These are phyloP conservation scores for Helichrysum umbraculigerum DNA, from an alignment of 129 eudicot species.

Conservation along the genomic window DNA sequence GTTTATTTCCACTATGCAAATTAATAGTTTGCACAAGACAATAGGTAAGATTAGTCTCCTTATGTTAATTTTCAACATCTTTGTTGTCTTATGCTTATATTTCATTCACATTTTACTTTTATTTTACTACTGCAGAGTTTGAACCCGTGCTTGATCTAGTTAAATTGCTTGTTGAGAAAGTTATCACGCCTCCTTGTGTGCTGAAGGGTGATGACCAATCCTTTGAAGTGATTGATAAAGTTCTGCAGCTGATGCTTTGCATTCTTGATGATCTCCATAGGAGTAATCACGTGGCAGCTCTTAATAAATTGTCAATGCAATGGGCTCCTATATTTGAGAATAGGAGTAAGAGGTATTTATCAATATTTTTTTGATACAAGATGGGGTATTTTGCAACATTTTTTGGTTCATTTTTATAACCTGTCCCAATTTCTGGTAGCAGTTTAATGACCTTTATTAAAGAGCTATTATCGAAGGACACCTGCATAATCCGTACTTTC, in stretches of 20 bases:
- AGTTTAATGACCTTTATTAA: slow-evolving; percentile 67
- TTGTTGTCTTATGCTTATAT: slow-evolving; percentile 4
- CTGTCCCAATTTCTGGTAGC: slow-evolving; percentile 26
- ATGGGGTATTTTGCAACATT: neutral
- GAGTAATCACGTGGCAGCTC: slow-evolving; percentile 29
- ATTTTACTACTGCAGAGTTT: slow-evolving; percentile 48
- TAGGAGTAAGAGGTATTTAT: slow-evolving; percentile 56
- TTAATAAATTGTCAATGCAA: slow-evolving; percentile 43
- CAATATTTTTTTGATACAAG: slow-evolving; percentile 7
- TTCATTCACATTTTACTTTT: neutral
- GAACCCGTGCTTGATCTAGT: slow-evolving; percentile 53
- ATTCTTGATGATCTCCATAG: slow-evolving; percentile 62
- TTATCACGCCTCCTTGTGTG: slow-evolving; percentile 31
- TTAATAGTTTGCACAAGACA: slow-evolving; percentile 39
- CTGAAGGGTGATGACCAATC: slow-evolving; percentile 41
- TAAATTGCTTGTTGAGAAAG: slow-evolving; percentile 45
- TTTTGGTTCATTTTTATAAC: neutral
- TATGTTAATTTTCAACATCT: neutral
- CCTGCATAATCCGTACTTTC: slow-evolving; percentile 46
- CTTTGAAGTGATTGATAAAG: slow-evolving; percentile 41
- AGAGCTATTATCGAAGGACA: slow-evolving; percentile 60
- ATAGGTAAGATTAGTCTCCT: slow-evolving; percentile 46
- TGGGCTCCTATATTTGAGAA: slow-evolving; percentile 71
- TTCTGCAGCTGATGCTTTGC: slow-evolving; percentile 69
- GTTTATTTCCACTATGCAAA: slow-evolving; percentile 55